Base-by-base conservation (phyloP, 805 yeast genomes). In the Candida maltosa region DNA sequence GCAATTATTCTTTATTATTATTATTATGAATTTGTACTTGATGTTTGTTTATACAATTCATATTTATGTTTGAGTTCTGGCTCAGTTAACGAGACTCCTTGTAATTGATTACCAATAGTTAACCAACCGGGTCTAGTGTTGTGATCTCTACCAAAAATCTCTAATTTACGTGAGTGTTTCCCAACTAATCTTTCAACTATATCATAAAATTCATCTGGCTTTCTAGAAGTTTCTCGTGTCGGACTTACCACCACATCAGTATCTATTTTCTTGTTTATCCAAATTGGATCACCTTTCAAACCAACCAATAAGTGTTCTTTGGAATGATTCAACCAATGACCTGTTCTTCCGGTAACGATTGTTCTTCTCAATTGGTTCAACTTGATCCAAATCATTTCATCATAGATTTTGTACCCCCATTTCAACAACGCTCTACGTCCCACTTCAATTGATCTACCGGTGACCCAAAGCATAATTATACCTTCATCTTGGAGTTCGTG, bases 321-420 rank as follows among this genome's bases (percentile, higher is more conserved):
- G 0, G 96, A 84, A 58, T 89, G 97, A 53, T 89, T 89, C 35
- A 89, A 68, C 97, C 97, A 89, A 56, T 89, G 97, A 0, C 97
- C 97, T 0, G 97, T 89, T 44, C 97, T 66, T 1, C 97, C 97
- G 0, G 97, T 91, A 40, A 94, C 88, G 28, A 89, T 88, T 0
- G 96, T 89, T 41, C 95, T 67, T 15, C 82, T 77, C 41, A 91
- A 61, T 54, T 91, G 97, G 56, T 89, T 89, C 4, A 93, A 78
- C 56, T 89, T 89, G 40, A 87, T 75, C 97, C 97, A 89, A 6
- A 89, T 75, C 42, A 89, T 58, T 54, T 89, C 97, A 55, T 88
- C 91, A 16, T 76, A 62, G 4, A 83, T 76, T 24, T 60, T 54
- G 54, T 89, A 89, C 1, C 97, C 97, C 96, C 96, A 88, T 39